Base-by-base conservation (phyloP, 306 rosid genomes). In the Hippophae gyantsensis region DNA sequence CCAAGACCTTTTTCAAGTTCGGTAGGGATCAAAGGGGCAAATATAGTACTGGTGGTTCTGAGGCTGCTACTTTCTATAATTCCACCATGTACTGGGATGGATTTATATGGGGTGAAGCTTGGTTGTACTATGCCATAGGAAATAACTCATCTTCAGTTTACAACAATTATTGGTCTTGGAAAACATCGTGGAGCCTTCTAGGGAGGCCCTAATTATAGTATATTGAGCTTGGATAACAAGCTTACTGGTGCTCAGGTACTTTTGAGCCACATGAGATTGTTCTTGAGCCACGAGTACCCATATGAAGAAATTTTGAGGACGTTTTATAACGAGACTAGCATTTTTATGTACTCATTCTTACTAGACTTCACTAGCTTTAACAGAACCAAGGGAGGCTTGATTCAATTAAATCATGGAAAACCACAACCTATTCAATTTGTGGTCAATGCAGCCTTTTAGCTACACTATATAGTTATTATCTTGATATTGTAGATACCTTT, bases 281-380 rank as follows among this genome's bases (percentile, higher is more conserved):
- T 93, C 89, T 84, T 93, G 82, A 88, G 97, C 81, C 99, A 96
- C 43, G 99, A 97, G 7, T 93, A 93, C 82, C 99, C 99, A 6
- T 93, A 93, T 59, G 99, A 93, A 75, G 99, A 93, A 70, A 88
- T 93, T 25, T 76, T 93, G 59, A 80, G 89, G 70, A 86, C 99
- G 25, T 88, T 86, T 57, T 97, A 93, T 81, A 88, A 93, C 44
- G 97, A 93, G 83, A 88, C 99, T 10, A 88, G 82, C 81, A 84
- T 93, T 27, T 0, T 93, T 57, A 93, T 93, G 99, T 93, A 97
- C 86, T 93, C 99, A 0, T 93, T 65, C 76, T 82, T 93, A 10
- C 99, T 97, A n/a, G 48, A 80, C 54, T 93, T 93, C 75, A 78
- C 90, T 42, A 76, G 84, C 69, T 93, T 93, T 63, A 93, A 93